A percentile compares a stretch with the other conserved stretches of the same genome.
Evolutionary conservation across 2,329 filamentous ascomycete species (phyloP).

Genomic region (Ophiostoma sp.): DNA sequence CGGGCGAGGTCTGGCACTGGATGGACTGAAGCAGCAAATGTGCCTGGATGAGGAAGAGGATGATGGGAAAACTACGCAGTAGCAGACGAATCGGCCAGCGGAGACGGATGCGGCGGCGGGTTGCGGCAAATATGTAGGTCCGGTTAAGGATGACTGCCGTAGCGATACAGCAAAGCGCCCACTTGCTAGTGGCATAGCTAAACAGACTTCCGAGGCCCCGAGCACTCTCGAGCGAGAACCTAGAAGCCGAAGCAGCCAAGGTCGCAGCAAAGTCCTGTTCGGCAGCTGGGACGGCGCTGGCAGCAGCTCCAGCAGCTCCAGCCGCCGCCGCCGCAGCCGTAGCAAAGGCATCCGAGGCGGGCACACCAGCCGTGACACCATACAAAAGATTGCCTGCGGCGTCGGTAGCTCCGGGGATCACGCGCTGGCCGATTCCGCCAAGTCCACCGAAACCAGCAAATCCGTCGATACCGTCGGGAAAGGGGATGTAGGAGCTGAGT

Average conservation of each 20-base stretch:
- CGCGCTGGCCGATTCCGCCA: constrained; percentile 48
- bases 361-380: constrained; percentile 31
- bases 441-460: constrained; percentile 52
- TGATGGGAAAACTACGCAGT: constrained; percentile 69
- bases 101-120: constrained; percentile 74
- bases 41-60: constrained; percentile 69
- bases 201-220: constrained; percentile 83
- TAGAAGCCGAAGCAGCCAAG: constrained; percentile 42
- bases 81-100: constrained; percentile 70
- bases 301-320: constrained; percentile 38
- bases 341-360: constrained; percentile 46
- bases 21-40: constrained; percentile 75
- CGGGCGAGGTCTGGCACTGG: constrained; percentile 82
- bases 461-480: constrained; percentile 61
- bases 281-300: constrained; percentile 41
- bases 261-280: constrained; percentile 42
- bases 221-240: constrained; percentile 58
- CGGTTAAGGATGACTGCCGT: constrained; percentile 87
- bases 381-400: constrained; percentile 39
- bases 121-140: constrained; percentile 90
- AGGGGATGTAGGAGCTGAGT: constrained; percentile 62
- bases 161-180: constrained; percentile 84
- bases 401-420: constrained; percentile 60
- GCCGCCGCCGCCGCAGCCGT: constrained; percentile 39
- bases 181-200: constrained; percentile 85